A percentile compares a stretch with the other conserved stretches of the same genome.
phyloP scores from a whole-genome alignment of 139 green algal genomes.

The Auxenochlorella pyrenoidosa region DNA sequence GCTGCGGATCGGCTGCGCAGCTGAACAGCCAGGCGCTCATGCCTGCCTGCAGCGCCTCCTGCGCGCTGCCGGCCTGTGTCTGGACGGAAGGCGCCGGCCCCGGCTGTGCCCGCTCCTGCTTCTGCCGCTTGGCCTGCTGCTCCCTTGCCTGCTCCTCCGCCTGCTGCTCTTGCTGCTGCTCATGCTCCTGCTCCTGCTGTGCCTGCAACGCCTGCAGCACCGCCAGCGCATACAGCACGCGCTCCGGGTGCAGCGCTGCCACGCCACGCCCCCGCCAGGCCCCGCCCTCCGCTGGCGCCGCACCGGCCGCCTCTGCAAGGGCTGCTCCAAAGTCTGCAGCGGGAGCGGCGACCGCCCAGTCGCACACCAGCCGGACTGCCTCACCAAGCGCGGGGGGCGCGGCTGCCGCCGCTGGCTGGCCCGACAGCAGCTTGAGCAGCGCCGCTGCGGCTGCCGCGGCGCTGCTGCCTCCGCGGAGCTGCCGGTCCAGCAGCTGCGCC shows the following conservation, averaged over 20 bases:
- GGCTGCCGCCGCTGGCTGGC: neutral
- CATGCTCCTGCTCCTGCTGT: neutral
- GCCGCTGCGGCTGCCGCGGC: neutral
- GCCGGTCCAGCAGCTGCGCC: constrained; percentile 25
- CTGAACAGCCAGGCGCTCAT: neutral
- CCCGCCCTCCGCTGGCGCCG: no score
- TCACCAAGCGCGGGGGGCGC: neutral
- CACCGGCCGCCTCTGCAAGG: neutral
- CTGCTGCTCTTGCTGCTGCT: no score
- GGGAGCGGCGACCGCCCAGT: neutral
- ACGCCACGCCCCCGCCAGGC: neutral
- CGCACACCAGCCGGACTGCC: neutral
- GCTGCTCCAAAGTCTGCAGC: constrained; percentile 19
- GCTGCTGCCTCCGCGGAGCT: constrained; percentile 7
- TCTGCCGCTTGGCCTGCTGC: no score
- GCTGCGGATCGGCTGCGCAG: neutral
- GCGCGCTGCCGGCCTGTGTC: neutral
- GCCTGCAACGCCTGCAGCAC: neutral
- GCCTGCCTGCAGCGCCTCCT: neutral
- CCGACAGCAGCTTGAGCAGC: constrained; percentile 19
- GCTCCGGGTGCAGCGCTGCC: neutral
- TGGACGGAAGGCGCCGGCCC: no score
- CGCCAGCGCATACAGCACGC: constrained; percentile 12
- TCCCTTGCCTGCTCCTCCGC: neutral
- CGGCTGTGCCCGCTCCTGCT: no score